Percentiles rank a stretch among this genome's conserved stretches.
phyloP scores from a whole-genome alignment of 192 early-diverging fungal genomes.

The Pilaira anomala region DNA sequence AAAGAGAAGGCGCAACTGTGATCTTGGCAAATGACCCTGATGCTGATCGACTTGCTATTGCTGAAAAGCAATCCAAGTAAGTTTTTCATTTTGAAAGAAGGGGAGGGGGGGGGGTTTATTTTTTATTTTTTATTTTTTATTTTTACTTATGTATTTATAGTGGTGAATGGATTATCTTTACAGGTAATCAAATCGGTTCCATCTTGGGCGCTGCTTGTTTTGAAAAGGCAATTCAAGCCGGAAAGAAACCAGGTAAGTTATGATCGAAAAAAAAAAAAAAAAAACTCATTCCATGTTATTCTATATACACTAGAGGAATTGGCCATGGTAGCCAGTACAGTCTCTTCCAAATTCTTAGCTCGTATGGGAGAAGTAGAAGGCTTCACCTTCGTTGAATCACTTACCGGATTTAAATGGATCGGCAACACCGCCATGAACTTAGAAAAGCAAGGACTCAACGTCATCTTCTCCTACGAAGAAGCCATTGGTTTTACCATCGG shows the following conservation, averaged over 20 bases:
- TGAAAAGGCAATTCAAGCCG: constrained; percentile 47
- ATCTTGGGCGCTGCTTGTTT: constrained; percentile 70
- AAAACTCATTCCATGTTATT: no score
- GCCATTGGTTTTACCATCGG: constrained; percentile 88
- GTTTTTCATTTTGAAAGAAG: not conserved
- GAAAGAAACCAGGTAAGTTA: constrained; percentile 42
- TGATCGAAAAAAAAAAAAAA: not conserved
- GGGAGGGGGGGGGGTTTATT: not conserved
- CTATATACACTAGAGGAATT: constrained; percentile 42
- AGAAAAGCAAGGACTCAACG: constrained; percentile 59
- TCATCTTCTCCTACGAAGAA: constrained; percentile 90
- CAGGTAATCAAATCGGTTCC: constrained; percentile 87
- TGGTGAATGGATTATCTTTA: constrained; percentile 78
- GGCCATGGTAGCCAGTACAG: constrained; percentile 82
- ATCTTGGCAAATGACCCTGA: constrained; percentile 96
- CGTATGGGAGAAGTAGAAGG: constrained; percentile 72
- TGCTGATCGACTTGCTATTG: constrained; percentile 88
- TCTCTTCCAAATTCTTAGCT: constrained; percentile 82
- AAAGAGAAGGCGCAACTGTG: constrained; percentile 47
- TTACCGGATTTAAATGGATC: constrained; percentile 97
- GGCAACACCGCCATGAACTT: constrained; percentile 77
- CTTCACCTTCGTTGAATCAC: constrained; percentile 82
- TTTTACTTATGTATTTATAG: constrained; percentile 16
- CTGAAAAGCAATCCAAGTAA: constrained; percentile 63
- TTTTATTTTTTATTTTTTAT: not conserved